Evolutionary conservation across 2,329 filamentous ascomycete species (phyloP).

Genomic region (Fusarium luffae): DNA sequence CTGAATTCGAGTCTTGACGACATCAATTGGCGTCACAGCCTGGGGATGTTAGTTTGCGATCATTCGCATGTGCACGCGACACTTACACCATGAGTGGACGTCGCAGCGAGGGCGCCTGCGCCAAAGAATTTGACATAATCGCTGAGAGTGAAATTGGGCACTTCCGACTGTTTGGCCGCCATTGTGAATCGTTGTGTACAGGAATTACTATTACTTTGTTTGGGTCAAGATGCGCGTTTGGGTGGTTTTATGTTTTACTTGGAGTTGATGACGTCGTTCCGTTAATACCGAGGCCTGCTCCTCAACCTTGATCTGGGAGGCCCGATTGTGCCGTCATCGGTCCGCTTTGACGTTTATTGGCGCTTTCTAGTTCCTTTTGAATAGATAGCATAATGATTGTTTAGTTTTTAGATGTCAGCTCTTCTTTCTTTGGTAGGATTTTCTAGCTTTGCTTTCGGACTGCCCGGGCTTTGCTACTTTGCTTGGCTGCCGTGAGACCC

Average conservation of each 20-base stretch:
- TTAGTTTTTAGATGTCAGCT: neutral
- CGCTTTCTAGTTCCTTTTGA: slow-evolving; percentile 7
- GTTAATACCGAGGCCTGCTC: slow-evolving; percentile 17
- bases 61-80: neutral
- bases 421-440: neutral
- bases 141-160: slow-evolving; percentile 54
- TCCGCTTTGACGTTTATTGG: slow-evolving; percentile 28
- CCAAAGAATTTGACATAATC: slow-evolving; percentile 66
- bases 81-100: slow-evolving; percentile 62
- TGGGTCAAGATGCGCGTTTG: slow-evolving; percentile 4
- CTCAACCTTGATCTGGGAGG: slow-evolving; percentile 19
- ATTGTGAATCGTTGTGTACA: slow-evolving; percentile 22
- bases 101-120: slow-evolving; percentile 64
- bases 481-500: slow-evolving; percentile 14
- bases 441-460: slow-evolving; percentile 1
- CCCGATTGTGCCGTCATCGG: slow-evolving; percentile 26
- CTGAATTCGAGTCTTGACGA: slow-evolving; percentile 92
- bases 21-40: slow-evolving; percentile 68
- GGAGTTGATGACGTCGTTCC: slow-evolving; percentile 33
- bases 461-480: neutral
- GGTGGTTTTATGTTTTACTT: slow-evolving; percentile 25
- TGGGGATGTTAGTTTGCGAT: slow-evolving; percentile 44
- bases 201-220: slow-evolving; percentile 8
- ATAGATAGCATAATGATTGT: neutral
- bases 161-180: slow-evolving; percentile 45